Base-by-base conservation (phyloP, 2,329 filamentous ascomycete species). In the Fusarium haematococcum region DNA sequence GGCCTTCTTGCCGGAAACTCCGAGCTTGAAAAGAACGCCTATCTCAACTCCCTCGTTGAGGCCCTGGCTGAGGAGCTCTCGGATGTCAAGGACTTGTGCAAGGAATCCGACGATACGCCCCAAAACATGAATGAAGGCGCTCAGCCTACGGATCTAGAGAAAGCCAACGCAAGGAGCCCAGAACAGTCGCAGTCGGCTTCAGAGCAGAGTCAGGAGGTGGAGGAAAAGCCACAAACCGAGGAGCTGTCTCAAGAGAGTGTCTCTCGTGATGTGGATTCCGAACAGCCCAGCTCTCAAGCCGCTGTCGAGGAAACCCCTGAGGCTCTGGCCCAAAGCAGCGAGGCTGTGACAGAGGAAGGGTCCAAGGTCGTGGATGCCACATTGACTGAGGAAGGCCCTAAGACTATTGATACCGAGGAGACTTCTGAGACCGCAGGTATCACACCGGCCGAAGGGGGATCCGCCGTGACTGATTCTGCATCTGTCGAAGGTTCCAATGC, bases 11-110 rank as follows among this genome's bases (percentile, higher is more conserved):
- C 81, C 23, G 84, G 82, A 16, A 85, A 83, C 61, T 85, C 85
- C 0, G 81, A 84, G 6, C 81, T 84, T 14, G 87, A 90, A 70
- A 84, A 83, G 20, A 83, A 84, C 14, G 81, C 81, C 16, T 88
- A 89, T 66, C 81, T 91, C 9, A 85, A 89, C 59, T 83, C 85
- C 4, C 82, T 91, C 30, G 83, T 90, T 5, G 83, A 85, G 48
- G 86, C 88, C 7, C 78, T 91, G 23, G 86, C 84, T 7, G 79
- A 74, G 13, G 78, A 83, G 54, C 74, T 82, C 4, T 70, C 73
- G 6, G 76, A 78, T 37, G 69, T 64, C 63, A 80, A 77, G 54
- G 78, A 79, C 11, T n/a, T 23, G 20, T 57, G 18, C 8, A 75
- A 78, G 27, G 75, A 76, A n/a, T n/a, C 43, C 2, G 69, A 69